Base-by-base conservation (phyloP, 192 early-diverging fungal species). In the Funneliformis mosseae region DNA sequence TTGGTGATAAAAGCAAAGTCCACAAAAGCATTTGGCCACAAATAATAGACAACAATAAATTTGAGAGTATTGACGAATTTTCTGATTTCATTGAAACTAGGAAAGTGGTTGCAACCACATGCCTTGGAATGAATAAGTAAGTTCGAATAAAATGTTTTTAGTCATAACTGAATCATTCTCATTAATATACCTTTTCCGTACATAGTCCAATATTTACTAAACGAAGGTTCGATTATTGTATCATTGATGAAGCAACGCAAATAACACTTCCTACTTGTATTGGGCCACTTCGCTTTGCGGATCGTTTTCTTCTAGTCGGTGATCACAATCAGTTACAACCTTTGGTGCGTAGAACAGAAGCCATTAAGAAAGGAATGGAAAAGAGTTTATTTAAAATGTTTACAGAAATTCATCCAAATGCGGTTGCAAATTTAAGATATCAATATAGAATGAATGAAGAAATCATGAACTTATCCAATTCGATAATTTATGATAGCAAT, bases 181-280 rank as follows among this genome's bases (percentile, higher is more conserved):
- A 28, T 28, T 21, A 48, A 2, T 76, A 11, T 18, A 33, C 55
- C 23, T n/a, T 43, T 59, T 5, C 8, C 6, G 21, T 10, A 43
- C 3, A 61, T 18, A 42, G 48, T 14, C 41, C 33, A 7, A 70
- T 70, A 70, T 97, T 8, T 96, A 97, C 79, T 81, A 88, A 5
- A 89, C 88, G 74, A 89, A 93, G 59, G 63, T 99, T 99, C 83
- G 97, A 99, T 83, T 97, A 95, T 83, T 98, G 96, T 81, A 97
- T 99, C 69, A 91, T 99, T 7, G 97, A 99, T 84, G 97, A 99
- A 77, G 96, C 97, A 10, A 96, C 97, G 18, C 97, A 99, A 84
- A 90, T 99, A 33, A 95, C 95, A 21, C 81, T 98, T 42, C 97
- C 97, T 0, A 92, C 93, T 7, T 96, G 96, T 77, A 74, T 99